Evolutionary conservation across 2,329 filamentous ascomycete genomes (phyloP).

Genomic region (Monilinia laxa): DNA sequence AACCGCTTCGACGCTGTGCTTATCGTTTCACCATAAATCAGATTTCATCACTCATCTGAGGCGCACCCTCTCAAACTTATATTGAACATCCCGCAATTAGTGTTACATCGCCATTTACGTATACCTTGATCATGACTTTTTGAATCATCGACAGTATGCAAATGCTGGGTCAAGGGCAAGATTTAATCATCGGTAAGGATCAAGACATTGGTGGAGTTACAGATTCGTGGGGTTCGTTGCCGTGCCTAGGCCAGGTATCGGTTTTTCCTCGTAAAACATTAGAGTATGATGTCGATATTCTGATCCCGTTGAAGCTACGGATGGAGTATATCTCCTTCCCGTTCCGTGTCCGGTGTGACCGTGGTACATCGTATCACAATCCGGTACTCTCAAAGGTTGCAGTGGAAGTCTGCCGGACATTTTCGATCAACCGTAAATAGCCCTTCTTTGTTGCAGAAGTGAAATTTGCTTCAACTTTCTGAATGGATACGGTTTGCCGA

Average conservation of each 20-base stretch:
- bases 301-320: not conserved
- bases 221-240: not conserved
- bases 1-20: not conserved
- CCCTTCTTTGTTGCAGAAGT: not conserved
- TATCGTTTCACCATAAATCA: conserved; percentile 2
- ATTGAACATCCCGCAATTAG: conserved; percentile 17
- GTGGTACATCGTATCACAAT: not conserved
- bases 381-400: not conserved
- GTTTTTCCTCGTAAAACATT: not conserved
- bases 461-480: not conserved
- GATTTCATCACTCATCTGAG: not conserved
- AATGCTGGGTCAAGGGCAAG: not conserved
- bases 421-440: not conserved
- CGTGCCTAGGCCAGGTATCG: not conserved
- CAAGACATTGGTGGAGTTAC: not conserved
- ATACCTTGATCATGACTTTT: conserved; percentile 7
- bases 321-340: not conserved
- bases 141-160: not conserved
- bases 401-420: not conserved
- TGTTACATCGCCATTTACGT: conserved; percentile 2
- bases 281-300: not conserved
- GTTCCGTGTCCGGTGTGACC: not conserved
- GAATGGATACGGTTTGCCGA: not conserved
- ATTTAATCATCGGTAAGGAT: conserved; percentile 1
- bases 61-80: not conserved